Evolutionary conservation across 768 basidiomycete genomes (phyloP).

Genomic region (Suillus lakei): DNA sequence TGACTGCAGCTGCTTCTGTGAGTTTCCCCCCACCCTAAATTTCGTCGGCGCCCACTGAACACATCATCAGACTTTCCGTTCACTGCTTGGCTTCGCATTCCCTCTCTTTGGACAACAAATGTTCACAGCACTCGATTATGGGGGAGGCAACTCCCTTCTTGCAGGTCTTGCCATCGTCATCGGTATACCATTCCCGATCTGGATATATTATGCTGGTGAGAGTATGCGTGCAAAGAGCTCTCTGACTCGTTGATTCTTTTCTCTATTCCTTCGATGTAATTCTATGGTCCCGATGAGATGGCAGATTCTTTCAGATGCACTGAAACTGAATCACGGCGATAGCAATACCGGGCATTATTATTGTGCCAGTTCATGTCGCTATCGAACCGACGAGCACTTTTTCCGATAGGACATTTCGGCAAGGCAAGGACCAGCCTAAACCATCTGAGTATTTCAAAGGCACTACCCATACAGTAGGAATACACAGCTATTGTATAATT

Average conservation of each 20-base stretch:
- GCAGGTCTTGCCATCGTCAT: background rate
- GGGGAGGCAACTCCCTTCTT: slow-evolving; percentile 65
- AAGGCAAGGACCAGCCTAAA: background rate
- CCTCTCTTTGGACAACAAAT: slow-evolving; percentile 56
- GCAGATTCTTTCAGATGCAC: no score
- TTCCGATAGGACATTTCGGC: no score
- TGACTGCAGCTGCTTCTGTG: slow-evolving; percentile 65
- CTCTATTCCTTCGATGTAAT: slow-evolving; percentile 22
- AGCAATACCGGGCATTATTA: background rate
- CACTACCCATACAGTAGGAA: background rate
- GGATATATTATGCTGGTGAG: background rate
- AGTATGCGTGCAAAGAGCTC: background rate
- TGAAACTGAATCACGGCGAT: no score
- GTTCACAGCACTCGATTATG: slow-evolving; percentile 50
- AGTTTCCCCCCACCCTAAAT: slow-evolving; percentile 19
- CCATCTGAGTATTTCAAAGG: background rate
- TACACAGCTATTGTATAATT: background rate
- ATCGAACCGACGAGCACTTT: no score
- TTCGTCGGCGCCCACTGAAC: background rate
- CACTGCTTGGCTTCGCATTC: slow-evolving; percentile 67
- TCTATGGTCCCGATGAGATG: background rate
- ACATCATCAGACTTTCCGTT: slow-evolving; percentile 55
- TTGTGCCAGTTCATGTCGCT: no score
- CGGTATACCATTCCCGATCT: background rate
- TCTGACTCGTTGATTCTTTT: background rate